A percentile compares a stretch with the other conserved stretches of the same genome.
Conservation (phyloP, 2,329 filamentous ascomycete genomes). For the Sclerotinia nivalis region DNA sequence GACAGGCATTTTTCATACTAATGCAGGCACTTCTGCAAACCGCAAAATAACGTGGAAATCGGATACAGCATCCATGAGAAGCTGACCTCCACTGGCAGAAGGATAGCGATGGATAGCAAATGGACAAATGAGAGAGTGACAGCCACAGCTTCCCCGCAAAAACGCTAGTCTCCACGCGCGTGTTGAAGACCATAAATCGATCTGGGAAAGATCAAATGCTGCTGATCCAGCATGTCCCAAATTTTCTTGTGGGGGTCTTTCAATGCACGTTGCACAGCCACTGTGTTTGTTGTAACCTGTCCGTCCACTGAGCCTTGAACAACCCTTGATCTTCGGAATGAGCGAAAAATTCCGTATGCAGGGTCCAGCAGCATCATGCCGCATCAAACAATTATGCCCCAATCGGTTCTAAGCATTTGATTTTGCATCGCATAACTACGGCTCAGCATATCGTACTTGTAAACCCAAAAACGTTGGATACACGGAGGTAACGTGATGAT, state of each 20-base stretch:
- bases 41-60: constrained; percentile 3
- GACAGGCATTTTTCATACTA: background rate
- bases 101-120: constrained; percentile 1
- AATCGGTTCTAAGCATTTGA: background rate
- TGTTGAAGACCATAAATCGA: constrained; percentile 6
- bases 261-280: constrained; percentile 18
- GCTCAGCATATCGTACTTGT: background rate
- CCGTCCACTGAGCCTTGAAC: background rate
- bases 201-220: background rate
- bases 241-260: background rate
- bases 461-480: background rate
- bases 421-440: background rate
- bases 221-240: background rate
- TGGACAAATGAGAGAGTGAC: background rate
- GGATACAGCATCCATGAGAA: background rate
- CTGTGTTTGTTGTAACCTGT: background rate
- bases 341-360: constrained; percentile 14
- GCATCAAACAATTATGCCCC: background rate
- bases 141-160: constrained; percentile 7
- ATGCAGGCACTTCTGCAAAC: constrained; percentile 4
- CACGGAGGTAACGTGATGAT: background rate
- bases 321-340: constrained; percentile 11
- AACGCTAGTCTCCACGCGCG: background rate
- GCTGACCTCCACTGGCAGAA: background rate
- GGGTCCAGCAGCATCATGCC: background rate